Evolutionary conservation across 2,329 filamentous ascomycete genomes (phyloP), one percentile per base, ranked within the genome.

Genomic region (Fusarium armeniacum): DNA sequence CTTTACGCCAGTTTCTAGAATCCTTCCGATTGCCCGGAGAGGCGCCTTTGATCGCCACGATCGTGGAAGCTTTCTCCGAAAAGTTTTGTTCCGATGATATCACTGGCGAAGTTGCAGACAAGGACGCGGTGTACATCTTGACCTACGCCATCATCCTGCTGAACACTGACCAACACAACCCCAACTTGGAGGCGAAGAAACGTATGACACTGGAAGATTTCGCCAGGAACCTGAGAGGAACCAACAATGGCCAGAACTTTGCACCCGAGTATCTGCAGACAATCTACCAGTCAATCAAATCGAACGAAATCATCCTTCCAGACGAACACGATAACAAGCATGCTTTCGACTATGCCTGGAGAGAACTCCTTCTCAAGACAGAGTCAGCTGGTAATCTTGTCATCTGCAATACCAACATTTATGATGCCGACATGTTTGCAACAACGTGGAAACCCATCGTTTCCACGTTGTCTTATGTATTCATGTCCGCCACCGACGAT

Each of bases 401-500:
- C 35, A 84, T 95, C 32, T 97, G 94, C 78, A 87, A 97, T 71
- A 97, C 95, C 6, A 98, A 98, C 76, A 90, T 97, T 40, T 99
- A 93, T 79, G 97, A 99, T 79, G 93, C 94, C 6, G 94, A 99
- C 77, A 98, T 99, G 93, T 99, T 99, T 78, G 90, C 92, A 60
- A 92, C 94, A 24, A 98, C 94, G 1, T 99, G 97, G 96, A 94
- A 89, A 77, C 95, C 97, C 0, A 94, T 99, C 51, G 87, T 99
- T 38, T 94, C 96, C 5, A 98, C 97, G 0, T 83, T 99, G 57
- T 97, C 96, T 15, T 99, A 98, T 77, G 96, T 99, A 5, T 99
- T 99, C 83, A 97, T 98, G 91, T 98, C 95, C 36, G 97, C 97
- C 18, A 97, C 94, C 0, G 97, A 99, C 76, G 96, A 99, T 78